phyloP scores from a whole-genome alignment of 202 grass and related monocot genomes.

The Panicum hallii region DNA sequence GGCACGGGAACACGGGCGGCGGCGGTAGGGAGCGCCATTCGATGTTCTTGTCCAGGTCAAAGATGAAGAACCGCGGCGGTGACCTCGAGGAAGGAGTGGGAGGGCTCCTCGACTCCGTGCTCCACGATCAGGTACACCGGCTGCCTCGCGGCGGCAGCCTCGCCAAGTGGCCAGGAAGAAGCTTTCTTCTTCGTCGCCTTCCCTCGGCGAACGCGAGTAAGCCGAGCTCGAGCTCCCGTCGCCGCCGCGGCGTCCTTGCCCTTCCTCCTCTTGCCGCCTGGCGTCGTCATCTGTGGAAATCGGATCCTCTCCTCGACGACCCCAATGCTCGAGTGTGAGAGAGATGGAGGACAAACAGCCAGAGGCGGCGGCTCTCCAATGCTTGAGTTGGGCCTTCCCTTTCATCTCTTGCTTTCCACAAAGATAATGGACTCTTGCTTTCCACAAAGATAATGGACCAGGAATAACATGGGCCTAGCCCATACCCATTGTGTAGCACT shows the following conservation, averaged over 20 bases:
- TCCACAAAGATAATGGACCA: too few species aligned
- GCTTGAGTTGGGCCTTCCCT: too few species aligned
- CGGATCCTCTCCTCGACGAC: slow-evolving; percentile 58
- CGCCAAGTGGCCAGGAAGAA: too few species aligned
- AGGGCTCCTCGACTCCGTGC: background rate
- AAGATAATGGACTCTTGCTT: too few species aligned
- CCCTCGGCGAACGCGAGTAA: background rate
- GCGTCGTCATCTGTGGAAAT: too few species aligned
- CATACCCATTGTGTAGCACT: too few species aligned
- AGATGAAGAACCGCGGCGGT: background rate
- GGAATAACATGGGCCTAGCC: too few species aligned
- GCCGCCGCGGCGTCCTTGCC: background rate
- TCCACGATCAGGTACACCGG: background rate
- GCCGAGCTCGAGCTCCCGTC: background rate
- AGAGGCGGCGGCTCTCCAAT: too few species aligned
- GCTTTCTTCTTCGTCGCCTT: too few species aligned
- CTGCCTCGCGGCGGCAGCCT: background rate
- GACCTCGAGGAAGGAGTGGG: background rate
- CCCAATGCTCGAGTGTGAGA: too few species aligned
- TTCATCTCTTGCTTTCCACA: too few species aligned
- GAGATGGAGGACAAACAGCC: too few species aligned
- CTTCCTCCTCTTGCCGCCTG: background rate
- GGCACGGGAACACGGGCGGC: background rate
- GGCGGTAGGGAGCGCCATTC: background rate
- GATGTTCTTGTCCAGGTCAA: background rate